Base-by-base conservation (phyloP, 176 grass and related monocot genomes). In the Carex cristatella region DNA sequence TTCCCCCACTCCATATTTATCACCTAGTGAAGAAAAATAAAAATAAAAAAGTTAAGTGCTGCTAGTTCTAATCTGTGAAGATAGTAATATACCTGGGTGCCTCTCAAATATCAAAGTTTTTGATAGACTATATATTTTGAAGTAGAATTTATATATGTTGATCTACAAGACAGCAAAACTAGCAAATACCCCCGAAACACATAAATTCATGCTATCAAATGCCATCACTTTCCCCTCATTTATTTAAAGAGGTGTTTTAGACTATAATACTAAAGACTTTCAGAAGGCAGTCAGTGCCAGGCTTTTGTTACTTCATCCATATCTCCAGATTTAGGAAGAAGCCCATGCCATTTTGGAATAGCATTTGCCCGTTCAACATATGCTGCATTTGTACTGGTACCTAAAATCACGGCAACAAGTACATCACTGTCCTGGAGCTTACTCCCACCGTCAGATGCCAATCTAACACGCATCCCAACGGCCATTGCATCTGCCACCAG, bases 1-100 rank as follows among this genome's bases (percentile, higher is more conserved):
- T 95, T 91, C 5, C 89, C 93, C 93, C 93, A 93, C 75, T 95
- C 93, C 93, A 93, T 93, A 57, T 95, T 93, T 86, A 95, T 93
- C 81, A 91, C 90, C 90, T 94, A 83, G 69, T 12, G 48, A 73
- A 81, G 84, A 66, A 57, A 53, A n/a, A n/a, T n/a, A n/a, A 2
- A 84, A 4, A 64, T 51, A 56, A 78, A 78, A 10, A 23, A 23
- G 23, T 23, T 0, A n/a, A 2, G 71, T 53, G 44, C 7, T 53
- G 71, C 4, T 28, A 76, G 10, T 27, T 27, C 46, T 28, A 53
- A 74, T 49, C 44, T 10, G 11, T 28, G 19, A 23, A 23, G 23
- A 23, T 30, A 76, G 10, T 31, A 14, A n/a, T 40, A 42, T 70
- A 76, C 44, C 23, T 14, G 46, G 46, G 46, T 54, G 46, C 19